These are phyloP conservation scores for Gryganskiella cystojenkinii DNA, from an alignment of 192 early-diverging fungal species.

Conservation along the genomic window DNA sequence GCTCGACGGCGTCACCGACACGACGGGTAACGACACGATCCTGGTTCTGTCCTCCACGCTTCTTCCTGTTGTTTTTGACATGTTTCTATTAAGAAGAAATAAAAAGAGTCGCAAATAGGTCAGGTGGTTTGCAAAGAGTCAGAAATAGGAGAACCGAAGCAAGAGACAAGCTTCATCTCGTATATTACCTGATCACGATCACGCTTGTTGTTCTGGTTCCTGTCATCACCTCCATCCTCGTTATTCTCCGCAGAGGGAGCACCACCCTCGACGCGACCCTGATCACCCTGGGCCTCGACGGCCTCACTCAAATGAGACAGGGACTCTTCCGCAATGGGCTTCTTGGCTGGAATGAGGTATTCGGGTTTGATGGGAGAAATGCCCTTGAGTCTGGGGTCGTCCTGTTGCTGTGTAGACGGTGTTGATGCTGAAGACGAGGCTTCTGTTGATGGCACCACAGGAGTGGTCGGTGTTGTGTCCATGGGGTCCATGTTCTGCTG, in stretches of 20 bases:
- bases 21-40: slow-evolving; percentile 49
- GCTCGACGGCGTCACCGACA: slow-evolving; percentile 36
- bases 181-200: slow-evolving; percentile 27
- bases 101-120: not conserved
- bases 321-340: slow-evolving; percentile 19
- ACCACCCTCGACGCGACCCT: slow-evolving; percentile 25
- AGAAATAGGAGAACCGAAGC: too few relatives aligned
- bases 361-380: slow-evolving; percentile 40
- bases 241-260: slow-evolving; percentile 5
- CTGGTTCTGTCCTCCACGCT: slow-evolving; percentile 43
- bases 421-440: not conserved
- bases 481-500: too few relatives aligned
- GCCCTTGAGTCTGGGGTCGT: slow-evolving; percentile 2
- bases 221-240: not conserved
- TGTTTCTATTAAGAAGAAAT: slow-evolving; percentile 17
- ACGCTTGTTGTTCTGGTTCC: slow-evolving; percentile 45
- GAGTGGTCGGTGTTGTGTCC: not conserved
- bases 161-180: not conserved
- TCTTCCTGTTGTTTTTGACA: slow-evolving; percentile 46
- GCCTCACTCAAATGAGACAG: slow-evolving; percentile 31
- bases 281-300: slow-evolving; percentile 33
- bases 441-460: not conserved
- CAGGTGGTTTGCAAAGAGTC: too few relatives aligned
- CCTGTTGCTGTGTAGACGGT: not conserved
- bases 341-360: slow-evolving; percentile 22